Evolutionary conservation across 441 rosid genomes (phyloP).

Genomic region (Manihot esculenta): DNA sequence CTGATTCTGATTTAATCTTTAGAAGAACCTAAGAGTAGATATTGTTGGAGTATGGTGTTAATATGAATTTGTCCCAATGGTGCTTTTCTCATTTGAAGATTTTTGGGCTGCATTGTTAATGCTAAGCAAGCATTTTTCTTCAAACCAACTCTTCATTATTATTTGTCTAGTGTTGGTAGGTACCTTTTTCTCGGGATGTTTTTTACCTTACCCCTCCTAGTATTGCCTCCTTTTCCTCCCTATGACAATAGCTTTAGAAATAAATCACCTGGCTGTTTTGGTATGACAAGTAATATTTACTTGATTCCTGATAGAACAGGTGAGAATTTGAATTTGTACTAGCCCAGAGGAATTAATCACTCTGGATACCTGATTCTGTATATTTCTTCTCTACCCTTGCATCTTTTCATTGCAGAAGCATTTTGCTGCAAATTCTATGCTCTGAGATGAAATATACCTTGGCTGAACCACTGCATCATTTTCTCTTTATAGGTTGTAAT

Average conservation of each 20-base stretch:
- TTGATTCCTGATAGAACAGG: conserved; percentile 29
- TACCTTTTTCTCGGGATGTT: conserved; percentile 4
- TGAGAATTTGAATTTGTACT: conserved; percentile 30
- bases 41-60: not conserved
- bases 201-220: not conserved
- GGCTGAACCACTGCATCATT: conserved; percentile 38
- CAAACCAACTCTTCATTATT: not conserved
- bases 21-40: not conserved
- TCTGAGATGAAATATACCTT: conserved; percentile 46
- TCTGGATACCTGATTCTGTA: conserved; percentile 39
- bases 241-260: not conserved
- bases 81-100: conserved; percentile 5
- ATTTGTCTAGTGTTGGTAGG: not conserved
- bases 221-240: not conserved
- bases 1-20: not conserved
- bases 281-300: conserved; percentile 4
- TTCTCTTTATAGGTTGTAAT: conserved; percentile 43
- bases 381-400: conserved; percentile 46
- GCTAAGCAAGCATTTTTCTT: not conserved
- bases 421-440: conserved; percentile 46
- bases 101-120: no score
- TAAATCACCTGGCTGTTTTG: not conserved
- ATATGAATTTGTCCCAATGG: not conserved
- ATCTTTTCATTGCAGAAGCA: conserved; percentile 49
- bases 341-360: conserved; percentile 20